Evolutionary conservation across 805 yeast species (phyloP), one percentile per base, ranked within the genome.

Genomic region (Candida rishiriensis): DNA sequence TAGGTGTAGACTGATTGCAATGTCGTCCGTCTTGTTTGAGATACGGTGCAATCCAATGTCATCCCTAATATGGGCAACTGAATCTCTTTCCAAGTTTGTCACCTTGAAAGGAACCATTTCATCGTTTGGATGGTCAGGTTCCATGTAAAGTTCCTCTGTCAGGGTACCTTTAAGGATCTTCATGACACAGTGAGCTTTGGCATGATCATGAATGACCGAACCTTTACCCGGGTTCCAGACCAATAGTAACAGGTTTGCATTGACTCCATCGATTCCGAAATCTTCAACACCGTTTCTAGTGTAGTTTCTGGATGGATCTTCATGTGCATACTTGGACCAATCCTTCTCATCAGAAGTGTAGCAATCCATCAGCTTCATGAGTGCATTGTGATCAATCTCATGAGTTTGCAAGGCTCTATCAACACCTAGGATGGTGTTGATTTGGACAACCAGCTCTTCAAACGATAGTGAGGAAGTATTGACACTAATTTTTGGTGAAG

Each of bases 161-260:
- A 84, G 67, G 29, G 64, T 60, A 8, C 90, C 90, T 52, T 74
- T 68, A 48, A 84, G 66, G 37, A 84, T 69, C 61, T 83, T 83
- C 80, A 84, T 83, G 48, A 83, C 73, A 63, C 91, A 84, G 63
- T 84, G 88, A 11, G 89, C 88, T 43, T 76, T 71, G 16, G 88
- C 86, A 54, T 84, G 91, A 61, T 83, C 88, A 59, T 84, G 91
- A 48, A 84, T 78, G 40, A 77, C 73, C 17, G 85, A 78, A 21
- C 79, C 71, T 54, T 72, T 71, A 8, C 79, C 79, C 1, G 89
- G 88, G 41, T 74, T 72, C 91, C 91, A 84, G 16, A 83, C 88
- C 40, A 84, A 63, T 13, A 84, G 63, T 41, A 84, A 69, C 44
- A 84, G 66, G 54, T 83, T 82, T 35, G 87, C 96, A 54, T 78